These are phyloP conservation scores for Umbellularia californica DNA, from an alignment of 164 flowering plant genomes.

Conservation along the genomic window DNA sequence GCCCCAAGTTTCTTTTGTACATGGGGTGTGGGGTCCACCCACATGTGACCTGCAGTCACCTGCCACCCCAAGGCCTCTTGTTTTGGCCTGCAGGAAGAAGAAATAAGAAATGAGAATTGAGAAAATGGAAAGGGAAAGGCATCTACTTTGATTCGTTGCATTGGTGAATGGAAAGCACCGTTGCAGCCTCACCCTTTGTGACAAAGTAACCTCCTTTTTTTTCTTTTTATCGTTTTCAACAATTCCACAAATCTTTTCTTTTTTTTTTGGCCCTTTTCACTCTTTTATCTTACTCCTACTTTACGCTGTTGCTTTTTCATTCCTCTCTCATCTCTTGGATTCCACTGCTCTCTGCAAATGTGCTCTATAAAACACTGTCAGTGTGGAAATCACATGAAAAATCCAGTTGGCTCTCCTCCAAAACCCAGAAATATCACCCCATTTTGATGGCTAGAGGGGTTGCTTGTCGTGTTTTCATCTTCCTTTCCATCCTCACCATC, in stretches of 20 bases:
- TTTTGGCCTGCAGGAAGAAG: background rate
- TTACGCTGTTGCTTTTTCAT: background rate
- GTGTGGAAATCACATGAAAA: conserved; percentile 2
- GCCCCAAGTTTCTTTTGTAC: too few species aligned
- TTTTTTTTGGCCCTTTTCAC: background rate
- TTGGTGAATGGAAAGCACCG: background rate
- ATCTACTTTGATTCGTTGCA: background rate
- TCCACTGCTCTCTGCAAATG: conserved; percentile 5
- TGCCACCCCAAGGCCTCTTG: background rate
- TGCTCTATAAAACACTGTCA: background rate
- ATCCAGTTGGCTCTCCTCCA: conserved; percentile 6
- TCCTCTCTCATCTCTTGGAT: background rate
- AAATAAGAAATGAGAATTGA: too few species aligned
- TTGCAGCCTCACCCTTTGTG: background rate
- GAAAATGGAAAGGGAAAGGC: background rate
- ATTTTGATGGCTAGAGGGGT: conserved; percentile 31
- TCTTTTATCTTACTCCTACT: background rate
- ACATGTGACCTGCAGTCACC: background rate
- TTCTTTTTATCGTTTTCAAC: background rate
- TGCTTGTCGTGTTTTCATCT: conserved; percentile 25
- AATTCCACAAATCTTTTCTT: background rate
- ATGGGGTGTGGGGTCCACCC: background rate
- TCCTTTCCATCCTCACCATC: conserved; percentile 22
- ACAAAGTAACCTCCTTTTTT: background rate
- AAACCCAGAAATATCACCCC: conserved; percentile 16